Percentiles rank a stretch among this genome's conserved stretches.
These are phyloP conservation scores for Verticillium albo-atrum DNA, from an alignment of 2,329 filamentous ascomycete genomes.

Conservation along the genomic window DNA sequence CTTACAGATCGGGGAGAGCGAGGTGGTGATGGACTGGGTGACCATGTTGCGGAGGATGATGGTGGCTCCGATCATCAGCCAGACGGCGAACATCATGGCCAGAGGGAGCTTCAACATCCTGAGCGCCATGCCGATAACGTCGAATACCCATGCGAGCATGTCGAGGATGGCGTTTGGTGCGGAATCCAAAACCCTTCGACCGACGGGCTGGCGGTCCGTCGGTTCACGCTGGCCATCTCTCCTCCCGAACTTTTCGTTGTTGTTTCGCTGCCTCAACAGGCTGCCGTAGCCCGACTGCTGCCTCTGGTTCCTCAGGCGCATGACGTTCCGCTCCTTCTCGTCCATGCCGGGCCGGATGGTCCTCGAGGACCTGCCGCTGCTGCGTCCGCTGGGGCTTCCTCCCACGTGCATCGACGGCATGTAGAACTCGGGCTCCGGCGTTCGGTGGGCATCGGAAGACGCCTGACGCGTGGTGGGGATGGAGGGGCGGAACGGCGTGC, in stretches of 20 bases:
- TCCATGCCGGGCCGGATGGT: slow-evolving; percentile 23
- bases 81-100: slow-evolving; percentile 55
- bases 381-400: slow-evolving; percentile 19
- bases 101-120: slow-evolving; percentile 61
- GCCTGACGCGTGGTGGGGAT: slow-evolving; percentile 30
- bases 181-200: slow-evolving; percentile 26
- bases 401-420: slow-evolving; percentile 45
- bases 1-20: slow-evolving; percentile 65
- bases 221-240: background rate
- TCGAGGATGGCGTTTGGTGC: slow-evolving; percentile 33
- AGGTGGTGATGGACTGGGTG: slow-evolving; percentile 54
- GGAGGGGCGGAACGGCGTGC: slow-evolving; percentile 52
- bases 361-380: slow-evolving; percentile 27
- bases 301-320: background rate
- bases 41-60: slow-evolving; percentile 59
- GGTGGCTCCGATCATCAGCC: slow-evolving; percentile 54
- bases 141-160: slow-evolving; percentile 43
- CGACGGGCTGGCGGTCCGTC: slow-evolving; percentile 12
- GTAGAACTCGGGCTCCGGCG: slow-evolving; percentile 46
- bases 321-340: background rate
- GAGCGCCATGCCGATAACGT: slow-evolving; percentile 55
- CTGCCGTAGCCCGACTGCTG: background rate
- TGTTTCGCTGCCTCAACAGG: background rate
- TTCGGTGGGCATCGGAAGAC: slow-evolving; percentile 16
- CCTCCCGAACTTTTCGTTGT: background rate